Conservation (phyloP, 257 asterid species). For the Solanum verrucosum region DNA sequence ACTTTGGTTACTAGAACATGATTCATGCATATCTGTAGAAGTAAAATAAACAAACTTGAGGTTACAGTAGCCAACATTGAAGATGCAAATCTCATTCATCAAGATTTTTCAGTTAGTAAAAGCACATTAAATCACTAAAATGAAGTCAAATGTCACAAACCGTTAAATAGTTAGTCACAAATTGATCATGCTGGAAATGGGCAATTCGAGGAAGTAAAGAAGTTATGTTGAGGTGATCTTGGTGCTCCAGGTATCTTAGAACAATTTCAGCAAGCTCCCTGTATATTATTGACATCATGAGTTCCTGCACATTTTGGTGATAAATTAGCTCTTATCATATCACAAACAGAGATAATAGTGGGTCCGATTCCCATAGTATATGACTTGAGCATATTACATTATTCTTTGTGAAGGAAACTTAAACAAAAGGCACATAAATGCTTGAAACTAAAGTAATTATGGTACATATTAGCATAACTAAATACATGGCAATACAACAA, state of each 20-base stretch:
- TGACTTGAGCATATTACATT: not conserved
- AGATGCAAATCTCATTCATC: too few species aligned
- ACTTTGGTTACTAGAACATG: not conserved
- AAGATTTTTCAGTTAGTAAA: too few species aligned
- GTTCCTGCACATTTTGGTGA: constrained; percentile 51
- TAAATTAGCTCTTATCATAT: not conserved
- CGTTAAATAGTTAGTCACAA: constrained; percentile 76
- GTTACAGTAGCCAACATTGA: too few species aligned
- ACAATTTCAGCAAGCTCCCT: constrained; percentile 99
- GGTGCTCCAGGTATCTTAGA: constrained; percentile 87
- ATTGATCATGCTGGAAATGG: constrained; percentile 95
- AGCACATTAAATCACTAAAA: too few species aligned
- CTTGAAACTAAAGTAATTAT: not conserved
- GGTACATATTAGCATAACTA: too few species aligned
- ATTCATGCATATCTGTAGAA: too few species aligned
- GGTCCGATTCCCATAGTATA: not conserved
- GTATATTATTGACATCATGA: constrained; percentile 91
- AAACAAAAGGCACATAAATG: not conserved
- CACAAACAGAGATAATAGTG: not conserved
- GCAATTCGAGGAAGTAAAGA: constrained; percentile 98
- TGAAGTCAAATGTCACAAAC: too few species aligned
- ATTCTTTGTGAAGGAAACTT: not conserved
- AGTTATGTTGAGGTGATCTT: constrained; percentile 94
- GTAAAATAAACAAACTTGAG: too few species aligned
- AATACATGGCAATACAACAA: too few species aligned